Percentiles rank a stretch among this genome's conserved stretches.
Conservation (phyloP, 2,329 filamentous ascomycete species). For the Xylariomycetidae sp. region DNA sequence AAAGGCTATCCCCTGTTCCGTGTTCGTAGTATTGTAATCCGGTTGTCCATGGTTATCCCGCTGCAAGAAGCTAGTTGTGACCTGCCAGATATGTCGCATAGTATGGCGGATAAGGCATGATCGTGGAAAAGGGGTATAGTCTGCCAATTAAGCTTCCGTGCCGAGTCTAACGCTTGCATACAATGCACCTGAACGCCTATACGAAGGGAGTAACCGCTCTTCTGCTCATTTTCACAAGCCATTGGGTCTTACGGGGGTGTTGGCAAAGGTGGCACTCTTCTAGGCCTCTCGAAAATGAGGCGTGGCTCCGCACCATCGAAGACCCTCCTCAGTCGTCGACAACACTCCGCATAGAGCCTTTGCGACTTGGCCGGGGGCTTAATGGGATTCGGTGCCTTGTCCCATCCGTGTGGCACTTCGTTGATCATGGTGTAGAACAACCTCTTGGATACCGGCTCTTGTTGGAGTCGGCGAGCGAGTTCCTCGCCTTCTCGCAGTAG, state of each 20-base stretch:
- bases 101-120: no score
- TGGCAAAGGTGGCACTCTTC: constrained; percentile 12
- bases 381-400: constrained; percentile 59
- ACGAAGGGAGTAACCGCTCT: no score
- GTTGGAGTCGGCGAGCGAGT: constrained; percentile 52
- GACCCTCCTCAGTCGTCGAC: constrained; percentile 41
- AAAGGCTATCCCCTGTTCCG: no score
- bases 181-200: no score
- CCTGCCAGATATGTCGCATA: no score
- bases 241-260: constrained; percentile 1
- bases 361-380: constrained; percentile 44
- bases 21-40: no score
- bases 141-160: no score
- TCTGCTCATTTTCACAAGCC: neutral
- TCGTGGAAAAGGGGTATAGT: no score
- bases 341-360: constrained; percentile 48
- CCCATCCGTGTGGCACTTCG: constrained; percentile 58
- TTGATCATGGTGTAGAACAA: constrained; percentile 53
- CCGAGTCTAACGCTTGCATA: no score
- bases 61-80: no score
- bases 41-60: no score
- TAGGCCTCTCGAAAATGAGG: constrained; percentile 8
- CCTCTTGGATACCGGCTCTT: constrained; percentile 42
- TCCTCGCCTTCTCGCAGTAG: constrained; percentile 53
- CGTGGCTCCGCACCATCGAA: constrained; percentile 24